Evolutionary conservation across 1,284 basidiomycete species (phyloP).

Genomic region (Laetiporus sulphureus): DNA sequence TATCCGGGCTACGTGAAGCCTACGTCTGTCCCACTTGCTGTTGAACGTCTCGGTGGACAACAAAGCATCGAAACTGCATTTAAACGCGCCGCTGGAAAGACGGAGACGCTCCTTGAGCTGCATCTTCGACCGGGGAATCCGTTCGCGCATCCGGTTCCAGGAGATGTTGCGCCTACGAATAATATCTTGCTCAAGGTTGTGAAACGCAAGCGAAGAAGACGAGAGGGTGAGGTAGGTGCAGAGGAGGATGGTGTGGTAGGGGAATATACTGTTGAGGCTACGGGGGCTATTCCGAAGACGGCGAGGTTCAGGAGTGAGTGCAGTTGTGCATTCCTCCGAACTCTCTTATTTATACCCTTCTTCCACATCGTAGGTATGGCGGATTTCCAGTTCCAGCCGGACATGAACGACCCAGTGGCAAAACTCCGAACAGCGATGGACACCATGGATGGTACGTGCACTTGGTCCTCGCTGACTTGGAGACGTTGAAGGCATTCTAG

Average conservation of each 20-base stretch:
- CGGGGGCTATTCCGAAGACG: constrained; percentile 77
- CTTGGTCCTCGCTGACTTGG: neutral
- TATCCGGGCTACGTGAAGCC: constrained; percentile 81
- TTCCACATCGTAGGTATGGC: constrained; percentile 79
- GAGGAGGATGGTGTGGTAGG: constrained; percentile 43
- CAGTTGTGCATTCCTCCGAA: no score
- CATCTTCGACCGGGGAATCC: constrained; percentile 65
- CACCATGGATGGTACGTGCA: constrained; percentile 63
- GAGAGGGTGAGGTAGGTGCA: constrained; percentile 13
- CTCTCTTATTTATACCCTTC: no score
- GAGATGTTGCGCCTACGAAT: constrained; percentile 67
- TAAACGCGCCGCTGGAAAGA: constrained; percentile 50
- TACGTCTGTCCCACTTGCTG: constrained; percentile 55
- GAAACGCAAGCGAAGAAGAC: constrained; percentile 52
- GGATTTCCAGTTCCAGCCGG: constrained; percentile 83
- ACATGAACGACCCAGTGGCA: constrained; percentile 61
- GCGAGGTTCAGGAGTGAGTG: constrained; percentile 79
- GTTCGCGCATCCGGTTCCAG: constrained; percentile 77
- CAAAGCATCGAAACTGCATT: constrained; percentile 68
- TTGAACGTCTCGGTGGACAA: constrained; percentile 65
- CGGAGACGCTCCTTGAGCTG: constrained; percentile 66
- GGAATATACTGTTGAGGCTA: constrained; percentile 73
- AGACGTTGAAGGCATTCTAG: no score
- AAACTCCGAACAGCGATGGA: constrained; percentile 69
- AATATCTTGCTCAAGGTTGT: constrained; percentile 80